Evolutionary conservation across 768 basidiomycete genomes (phyloP).

Genomic region (Cantharellus anzutake): DNA sequence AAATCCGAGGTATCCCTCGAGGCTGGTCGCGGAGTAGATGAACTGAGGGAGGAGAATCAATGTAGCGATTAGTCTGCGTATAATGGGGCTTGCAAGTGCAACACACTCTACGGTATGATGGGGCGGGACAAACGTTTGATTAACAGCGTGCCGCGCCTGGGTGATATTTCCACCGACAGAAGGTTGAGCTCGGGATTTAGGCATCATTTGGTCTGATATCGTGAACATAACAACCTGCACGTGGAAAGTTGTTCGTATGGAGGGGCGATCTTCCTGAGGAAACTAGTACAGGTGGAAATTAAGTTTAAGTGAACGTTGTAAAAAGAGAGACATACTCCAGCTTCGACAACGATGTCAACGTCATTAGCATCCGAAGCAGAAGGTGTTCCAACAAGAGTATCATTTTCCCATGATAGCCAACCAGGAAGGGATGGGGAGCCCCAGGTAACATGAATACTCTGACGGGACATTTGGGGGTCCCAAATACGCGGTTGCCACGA

Average conservation of each 20-base stretch:
- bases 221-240: neutral
- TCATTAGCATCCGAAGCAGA: conserved; percentile 47
- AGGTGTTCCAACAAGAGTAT: conserved; percentile 65
- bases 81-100: no score
- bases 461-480: conserved; percentile 85
- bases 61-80: no score
- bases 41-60: no score
- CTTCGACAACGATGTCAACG: conserved; percentile 55
- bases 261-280: conserved; percentile 10
- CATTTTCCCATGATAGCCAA: conserved; percentile 81
- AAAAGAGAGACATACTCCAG: conserved; percentile 32
- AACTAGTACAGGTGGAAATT: neutral
- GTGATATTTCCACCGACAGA: no score
- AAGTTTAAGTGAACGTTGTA: neutral
- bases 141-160: conserved; percentile 15
- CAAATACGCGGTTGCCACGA: conserved; percentile 86
- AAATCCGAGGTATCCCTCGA: no score
- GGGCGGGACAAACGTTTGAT: neutral
- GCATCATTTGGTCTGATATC: conserved; percentile 51
- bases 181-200: conserved; percentile 17
- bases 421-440: conserved; percentile 62
- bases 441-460: conserved; percentile 61
- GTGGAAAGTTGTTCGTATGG: conserved; percentile 21
- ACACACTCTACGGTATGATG: no score
- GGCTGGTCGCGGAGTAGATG: no score